phyloP scores from a whole-genome alignment of 2,329 filamentous ascomycete genomes.

The Paecilomyces dactylethromorphus region DNA sequence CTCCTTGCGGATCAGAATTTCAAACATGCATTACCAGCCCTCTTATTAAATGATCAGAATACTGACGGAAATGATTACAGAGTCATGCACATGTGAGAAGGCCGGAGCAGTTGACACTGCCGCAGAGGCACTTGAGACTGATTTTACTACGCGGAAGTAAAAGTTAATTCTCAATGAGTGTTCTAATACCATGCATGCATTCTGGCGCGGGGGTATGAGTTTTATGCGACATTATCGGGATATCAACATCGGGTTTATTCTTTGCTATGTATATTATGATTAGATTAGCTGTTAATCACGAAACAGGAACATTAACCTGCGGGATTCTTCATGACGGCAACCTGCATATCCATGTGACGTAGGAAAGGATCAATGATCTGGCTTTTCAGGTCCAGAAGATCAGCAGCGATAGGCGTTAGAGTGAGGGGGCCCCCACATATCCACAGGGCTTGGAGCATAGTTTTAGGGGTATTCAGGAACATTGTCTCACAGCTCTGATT shows the following conservation, averaged over 20 bases:
- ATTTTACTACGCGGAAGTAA: constrained; percentile 67
- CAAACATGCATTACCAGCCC: not conserved
- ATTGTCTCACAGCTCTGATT: not conserved
- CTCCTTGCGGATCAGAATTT: not conserved
- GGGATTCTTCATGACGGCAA: not conserved
- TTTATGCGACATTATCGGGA: not conserved
- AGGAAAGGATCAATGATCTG: not conserved
- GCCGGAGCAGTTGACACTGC: constrained; percentile 56
- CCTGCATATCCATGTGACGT: too few species aligned
- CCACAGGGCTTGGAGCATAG: not conserved
- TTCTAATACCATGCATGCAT: not conserved
- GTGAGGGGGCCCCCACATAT: not conserved
- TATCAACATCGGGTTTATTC: not conserved
- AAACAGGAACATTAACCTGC: not conserved
- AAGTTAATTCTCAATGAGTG: not conserved
- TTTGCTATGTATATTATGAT: not conserved
- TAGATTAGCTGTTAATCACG: not conserved
- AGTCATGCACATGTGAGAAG: constrained; percentile 78
- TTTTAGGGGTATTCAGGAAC: not conserved
- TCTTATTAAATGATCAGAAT: constrained; percentile 6
- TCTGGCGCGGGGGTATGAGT: not conserved
- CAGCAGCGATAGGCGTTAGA: not conserved
- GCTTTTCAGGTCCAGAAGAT: not conserved
- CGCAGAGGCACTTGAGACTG: constrained; percentile 60
- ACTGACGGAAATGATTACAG: constrained; percentile 26